A percentile compares a stretch with the other conserved stretches of the same genome.
Conservation (phyloP, 345 rosid species). For the Syzygium grande region DNA sequence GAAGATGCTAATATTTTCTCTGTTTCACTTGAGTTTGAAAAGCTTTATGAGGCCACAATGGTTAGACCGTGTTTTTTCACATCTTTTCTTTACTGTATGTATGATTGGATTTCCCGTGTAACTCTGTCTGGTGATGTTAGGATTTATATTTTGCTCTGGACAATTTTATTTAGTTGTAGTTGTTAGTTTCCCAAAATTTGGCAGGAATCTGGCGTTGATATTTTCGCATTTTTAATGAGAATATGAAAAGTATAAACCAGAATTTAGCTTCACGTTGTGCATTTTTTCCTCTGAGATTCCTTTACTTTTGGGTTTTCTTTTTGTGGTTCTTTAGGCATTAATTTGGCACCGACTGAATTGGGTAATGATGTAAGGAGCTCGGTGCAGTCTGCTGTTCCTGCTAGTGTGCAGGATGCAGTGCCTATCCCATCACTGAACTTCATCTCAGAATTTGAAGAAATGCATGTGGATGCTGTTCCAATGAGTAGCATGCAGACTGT, state of each 20-base stretch:
- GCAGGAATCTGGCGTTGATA: neutral
- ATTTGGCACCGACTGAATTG: slow-evolving; percentile 18
- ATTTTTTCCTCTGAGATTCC: neutral
- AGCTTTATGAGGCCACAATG: neutral
- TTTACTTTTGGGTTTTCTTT: neutral
- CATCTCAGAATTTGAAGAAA: slow-evolving; percentile 10
- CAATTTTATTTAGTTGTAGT: neutral
- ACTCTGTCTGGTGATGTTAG: neutral
- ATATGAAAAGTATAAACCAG: neutral
- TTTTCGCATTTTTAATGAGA: neutral
- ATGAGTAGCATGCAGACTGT: neutral
- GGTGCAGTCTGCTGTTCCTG: slow-evolving; percentile 17
- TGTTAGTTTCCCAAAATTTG: neutral
- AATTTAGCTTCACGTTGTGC: neutral
- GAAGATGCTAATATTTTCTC: neutral
- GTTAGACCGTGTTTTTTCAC: neutral
- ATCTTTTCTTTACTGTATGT: neutral
- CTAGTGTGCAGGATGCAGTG: slow-evolving; percentile 2
- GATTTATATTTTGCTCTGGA: neutral
- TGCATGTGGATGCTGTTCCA: slow-evolving; percentile 1
- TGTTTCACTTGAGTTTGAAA: neutral
- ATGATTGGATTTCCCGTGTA: neutral
- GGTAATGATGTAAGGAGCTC: slow-evolving; percentile 20
- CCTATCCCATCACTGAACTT: slow-evolving; percentile 2
- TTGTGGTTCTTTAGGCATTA: slow-evolving; percentile 20